phyloP scores from a whole-genome alignment of 2,329 filamentous ascomycete species.

The Penicillium verrucosum region DNA sequence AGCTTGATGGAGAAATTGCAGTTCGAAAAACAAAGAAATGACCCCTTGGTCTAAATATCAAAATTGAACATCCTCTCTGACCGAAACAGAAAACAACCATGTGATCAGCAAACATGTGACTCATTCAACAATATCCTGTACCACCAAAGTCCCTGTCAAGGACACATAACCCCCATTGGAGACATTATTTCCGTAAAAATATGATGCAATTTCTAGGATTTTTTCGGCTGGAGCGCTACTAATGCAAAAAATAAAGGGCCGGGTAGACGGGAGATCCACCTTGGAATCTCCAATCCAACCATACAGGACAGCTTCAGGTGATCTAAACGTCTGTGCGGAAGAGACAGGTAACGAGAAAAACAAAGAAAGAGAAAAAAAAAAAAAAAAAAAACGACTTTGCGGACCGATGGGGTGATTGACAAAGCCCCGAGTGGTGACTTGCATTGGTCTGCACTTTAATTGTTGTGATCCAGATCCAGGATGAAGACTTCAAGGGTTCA shows the following conservation, averaged over 20 bases:
- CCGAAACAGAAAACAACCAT: not conserved
- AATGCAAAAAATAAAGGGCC: conserved; percentile 13
- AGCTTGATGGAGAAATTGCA: not conserved
- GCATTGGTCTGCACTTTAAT: conserved; percentile 5
- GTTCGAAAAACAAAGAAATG: not conserved
- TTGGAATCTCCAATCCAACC: conserved; percentile 19
- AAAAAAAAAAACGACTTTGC: not conserved
- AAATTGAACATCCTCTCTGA: not conserved
- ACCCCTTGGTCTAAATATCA: not conserved
- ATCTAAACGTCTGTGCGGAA: conserved; percentile 5
- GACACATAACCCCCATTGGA: not conserved
- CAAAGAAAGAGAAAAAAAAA: not conserved
- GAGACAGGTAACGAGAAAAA: not conserved
- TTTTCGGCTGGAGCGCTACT: conserved; percentile 2
- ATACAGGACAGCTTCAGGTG: not conserved
- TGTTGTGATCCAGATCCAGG: not conserved
- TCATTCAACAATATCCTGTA: not conserved
- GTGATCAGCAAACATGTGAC: not conserved
- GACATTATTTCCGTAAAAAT: not conserved
- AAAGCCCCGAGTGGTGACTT: not conserved
- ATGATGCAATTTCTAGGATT: not conserved
- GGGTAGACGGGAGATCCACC: not conserved
- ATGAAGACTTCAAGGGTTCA: not conserved
- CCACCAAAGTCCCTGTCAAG: not conserved
- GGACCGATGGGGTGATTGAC: not conserved